Percentiles rank a stretch among this genome's conserved stretches.
Conservation (phyloP, 352 stramenopile species). For the Pythium graminicola region DNA sequence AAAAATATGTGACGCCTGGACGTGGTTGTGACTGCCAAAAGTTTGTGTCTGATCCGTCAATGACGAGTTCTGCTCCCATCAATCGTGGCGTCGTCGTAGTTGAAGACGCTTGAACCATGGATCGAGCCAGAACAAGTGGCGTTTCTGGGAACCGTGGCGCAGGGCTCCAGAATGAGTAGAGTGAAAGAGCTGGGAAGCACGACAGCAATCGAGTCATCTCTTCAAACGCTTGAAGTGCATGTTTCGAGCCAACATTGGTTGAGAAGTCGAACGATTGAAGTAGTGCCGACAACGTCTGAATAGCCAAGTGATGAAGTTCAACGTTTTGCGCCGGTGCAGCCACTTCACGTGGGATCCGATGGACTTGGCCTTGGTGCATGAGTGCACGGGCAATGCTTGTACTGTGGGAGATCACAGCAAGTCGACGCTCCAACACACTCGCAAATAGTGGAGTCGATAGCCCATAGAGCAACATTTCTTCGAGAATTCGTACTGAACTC, state of each 20-base stretch:
- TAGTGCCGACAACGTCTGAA: conserved; percentile 68
- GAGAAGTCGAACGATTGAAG: conserved; percentile 68
- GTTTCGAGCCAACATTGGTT: conserved; percentile 13
- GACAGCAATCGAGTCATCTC: conserved; percentile 71
- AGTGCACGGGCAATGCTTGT: conserved; percentile 50
- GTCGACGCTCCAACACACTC: conserved; percentile 62
- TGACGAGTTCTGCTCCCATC: conserved; percentile 38
- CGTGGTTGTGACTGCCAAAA: conserved; percentile 73
- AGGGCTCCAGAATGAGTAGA: conserved; percentile 84
- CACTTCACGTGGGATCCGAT: conserved; percentile 34
- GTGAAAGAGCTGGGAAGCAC: conserved; percentile 65
- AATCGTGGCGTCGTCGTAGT: conserved; percentile 37
- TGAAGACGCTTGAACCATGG: conserved; percentile 53
- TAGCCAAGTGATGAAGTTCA: conserved; percentile 78
- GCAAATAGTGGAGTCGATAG: conserved; percentile 75
- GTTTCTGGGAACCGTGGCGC: conserved; percentile 57
- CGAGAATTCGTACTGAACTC: conserved; percentile 59
- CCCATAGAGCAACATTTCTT: conserved; percentile 75
- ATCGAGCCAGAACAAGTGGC: conserved; percentile 31
- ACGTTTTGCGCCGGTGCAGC: conserved; percentile 36
- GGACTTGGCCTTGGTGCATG: conserved; percentile 41
- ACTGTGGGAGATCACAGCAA: conserved; percentile 80
- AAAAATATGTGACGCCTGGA: conserved; percentile 46
- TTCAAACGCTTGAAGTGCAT: conserved; percentile 55
- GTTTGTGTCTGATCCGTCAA: conserved; percentile 51